A percentile compares a stretch with the other conserved stretches of the same genome.
Evolutionary conservation across 176 grass and related monocot genomes (phyloP).

Genomic region (Pharus latifolius): DNA sequence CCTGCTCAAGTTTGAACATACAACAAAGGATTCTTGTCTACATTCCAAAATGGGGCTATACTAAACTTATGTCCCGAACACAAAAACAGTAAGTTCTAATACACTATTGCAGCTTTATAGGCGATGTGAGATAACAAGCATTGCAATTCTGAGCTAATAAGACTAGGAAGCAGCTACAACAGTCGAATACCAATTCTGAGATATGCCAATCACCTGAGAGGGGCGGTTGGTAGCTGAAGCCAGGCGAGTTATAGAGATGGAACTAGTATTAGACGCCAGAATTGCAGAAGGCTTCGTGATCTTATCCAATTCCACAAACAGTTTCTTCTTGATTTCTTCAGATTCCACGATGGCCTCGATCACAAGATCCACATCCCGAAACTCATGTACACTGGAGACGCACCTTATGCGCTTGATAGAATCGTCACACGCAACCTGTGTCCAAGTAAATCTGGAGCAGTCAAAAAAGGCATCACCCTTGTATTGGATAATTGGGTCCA

Average conservation of each 20-base stretch:
- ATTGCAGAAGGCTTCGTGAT: conserved; percentile 72
- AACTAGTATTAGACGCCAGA: conserved; percentile 88
- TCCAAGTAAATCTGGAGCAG: not conserved
- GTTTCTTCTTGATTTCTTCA: conserved; percentile 77
- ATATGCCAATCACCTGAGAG: conserved; percentile 43
- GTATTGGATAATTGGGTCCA: not conserved
- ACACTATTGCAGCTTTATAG: not conserved
- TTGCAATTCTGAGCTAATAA: not conserved
- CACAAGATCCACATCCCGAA: conserved; percentile 54
- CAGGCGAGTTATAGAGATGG: conserved; percentile 78
- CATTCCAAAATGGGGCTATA: not conserved
- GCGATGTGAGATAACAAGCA: not conserved
- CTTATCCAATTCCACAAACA: conserved; percentile 63
- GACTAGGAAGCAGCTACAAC: not conserved
- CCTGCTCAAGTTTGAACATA: too few species aligned
- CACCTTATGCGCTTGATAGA: conserved; percentile 59
- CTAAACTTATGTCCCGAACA: not conserved
- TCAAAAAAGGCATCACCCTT: not conserved
- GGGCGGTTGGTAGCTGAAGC: conserved; percentile 68
- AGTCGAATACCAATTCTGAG: not conserved
- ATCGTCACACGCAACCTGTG: conserved; percentile 39
- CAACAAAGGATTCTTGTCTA: not conserved
- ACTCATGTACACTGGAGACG: conserved; percentile 52
- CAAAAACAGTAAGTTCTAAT: not conserved
- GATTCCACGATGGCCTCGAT: conserved; percentile 84